phyloP scores from a whole-genome alignment of 1,284 basidiomycete species.

The Rhodotorula sp. region DNA sequence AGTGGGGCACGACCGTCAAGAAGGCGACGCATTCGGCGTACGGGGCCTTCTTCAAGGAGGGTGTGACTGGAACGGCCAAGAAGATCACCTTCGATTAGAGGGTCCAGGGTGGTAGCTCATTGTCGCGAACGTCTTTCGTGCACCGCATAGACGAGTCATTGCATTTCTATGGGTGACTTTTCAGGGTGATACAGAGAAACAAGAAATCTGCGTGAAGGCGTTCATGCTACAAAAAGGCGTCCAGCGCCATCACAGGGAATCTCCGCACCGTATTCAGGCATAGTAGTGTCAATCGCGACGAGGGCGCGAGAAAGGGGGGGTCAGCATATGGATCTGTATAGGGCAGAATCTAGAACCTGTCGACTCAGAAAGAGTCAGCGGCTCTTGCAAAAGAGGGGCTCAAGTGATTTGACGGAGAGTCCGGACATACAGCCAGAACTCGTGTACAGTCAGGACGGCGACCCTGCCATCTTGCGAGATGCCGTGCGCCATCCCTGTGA shows the following conservation, averaged over 20 bases:
- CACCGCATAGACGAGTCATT: no score
- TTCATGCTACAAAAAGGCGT: no score
- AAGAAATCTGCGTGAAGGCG: no score
- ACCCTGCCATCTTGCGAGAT: slow-evolving; percentile 49
- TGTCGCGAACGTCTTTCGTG: no score
- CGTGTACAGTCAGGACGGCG: slow-evolving; percentile 46
- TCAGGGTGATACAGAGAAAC: no score
- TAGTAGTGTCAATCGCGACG: no score
- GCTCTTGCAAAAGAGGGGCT: no score
- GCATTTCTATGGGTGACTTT: no score
- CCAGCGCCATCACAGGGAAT: no score
- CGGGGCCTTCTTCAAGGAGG: slow-evolving; percentile 76
- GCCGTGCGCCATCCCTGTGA: slow-evolving; percentile 48
- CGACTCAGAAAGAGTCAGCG: neutral
- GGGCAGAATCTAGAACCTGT: neutral
- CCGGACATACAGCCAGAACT: slow-evolving; percentile 26
- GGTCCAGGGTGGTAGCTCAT: neutral
- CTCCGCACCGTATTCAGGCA: no score
- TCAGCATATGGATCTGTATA: neutral
- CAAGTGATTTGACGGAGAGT: neutral
- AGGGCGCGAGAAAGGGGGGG: no score
- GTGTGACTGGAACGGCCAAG: slow-evolving; percentile 70
- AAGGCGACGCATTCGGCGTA: slow-evolving; percentile 60
- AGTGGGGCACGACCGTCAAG: slow-evolving; percentile 96
- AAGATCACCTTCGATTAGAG: slow-evolving; percentile 76